phyloP scores from a whole-genome alignment of 495 filamentous ascomycete species.

The Penicillium nucicola region DNA sequence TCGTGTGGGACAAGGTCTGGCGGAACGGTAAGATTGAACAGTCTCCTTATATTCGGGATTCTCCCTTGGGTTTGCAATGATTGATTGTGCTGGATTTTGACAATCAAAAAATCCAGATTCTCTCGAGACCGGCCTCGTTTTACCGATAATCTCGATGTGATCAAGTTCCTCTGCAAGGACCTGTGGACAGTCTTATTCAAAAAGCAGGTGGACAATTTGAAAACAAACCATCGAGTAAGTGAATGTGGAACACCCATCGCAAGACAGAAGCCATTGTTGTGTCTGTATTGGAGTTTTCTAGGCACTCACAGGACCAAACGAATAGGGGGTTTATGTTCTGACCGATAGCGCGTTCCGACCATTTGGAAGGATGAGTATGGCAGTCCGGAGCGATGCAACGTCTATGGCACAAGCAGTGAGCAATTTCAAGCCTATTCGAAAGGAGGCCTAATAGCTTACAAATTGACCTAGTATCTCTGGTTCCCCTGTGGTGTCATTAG shows the following conservation, averaged over 20 bases:
- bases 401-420: constrained; percentile 76
- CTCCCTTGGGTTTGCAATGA: neutral
- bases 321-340: constrained; percentile 87
- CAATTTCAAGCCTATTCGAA: neutral
- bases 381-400: constrained; percentile 66
- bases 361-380: constrained; percentile 80
- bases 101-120: constrained; percentile 56
- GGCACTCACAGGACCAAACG: constrained; percentile 4
- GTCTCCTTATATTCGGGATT: neutral
- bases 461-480: constrained; percentile 69
- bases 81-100: neutral
- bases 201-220: constrained; percentile 97
- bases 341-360: constrained; percentile 93
- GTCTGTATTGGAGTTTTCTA: neutral
- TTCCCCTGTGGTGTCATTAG: constrained; percentile 91
- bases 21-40: constrained; percentile 70
- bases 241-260: neutral
- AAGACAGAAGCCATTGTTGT: neutral
- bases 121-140: constrained; percentile 83
- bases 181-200: constrained; percentile 90
- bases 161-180: constrained; percentile 98
- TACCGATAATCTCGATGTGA: constrained; percentile 81
- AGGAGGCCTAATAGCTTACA: neutral
- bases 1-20: constrained; percentile 87
- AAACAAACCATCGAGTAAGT: constrained; percentile 89